phyloP scores from a whole-genome alignment of 2,329 filamentous ascomycete species.

The Dothideomycetes sp. region DNA sequence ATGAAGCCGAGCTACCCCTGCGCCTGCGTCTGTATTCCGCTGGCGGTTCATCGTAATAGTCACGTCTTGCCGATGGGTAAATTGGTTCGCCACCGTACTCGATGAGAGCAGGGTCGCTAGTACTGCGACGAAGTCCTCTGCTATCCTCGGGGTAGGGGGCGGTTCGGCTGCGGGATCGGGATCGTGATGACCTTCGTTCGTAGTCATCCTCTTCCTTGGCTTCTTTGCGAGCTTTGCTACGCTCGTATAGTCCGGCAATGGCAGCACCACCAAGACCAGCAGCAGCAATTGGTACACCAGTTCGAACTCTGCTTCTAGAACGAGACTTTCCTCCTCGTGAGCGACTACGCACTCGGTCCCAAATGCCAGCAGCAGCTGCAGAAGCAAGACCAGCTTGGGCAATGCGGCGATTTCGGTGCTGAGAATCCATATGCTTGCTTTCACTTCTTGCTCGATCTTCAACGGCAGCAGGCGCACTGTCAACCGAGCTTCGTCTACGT shows the following conservation, averaged over 20 bases:
- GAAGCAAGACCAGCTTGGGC: slow-evolving; percentile 52
- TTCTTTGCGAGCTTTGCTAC: slow-evolving; percentile 49
- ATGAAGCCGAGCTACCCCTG: slow-evolving; percentile 31
- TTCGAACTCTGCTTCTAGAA: slow-evolving; percentile 41
- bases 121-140: slow-evolving; percentile 25
- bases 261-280: slow-evolving; percentile 52
- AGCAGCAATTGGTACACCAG: slow-evolving; percentile 49
- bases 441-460: slow-evolving; percentile 21
- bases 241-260: slow-evolving; percentile 51
- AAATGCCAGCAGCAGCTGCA: slow-evolving; percentile 51
- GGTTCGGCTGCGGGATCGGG: slow-evolving; percentile 32
- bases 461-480: slow-evolving; percentile 15
- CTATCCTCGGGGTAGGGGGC: slow-evolving; percentile 29
- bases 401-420: slow-evolving; percentile 47
- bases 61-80: slow-evolving; percentile 36
- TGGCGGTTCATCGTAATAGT: slow-evolving; percentile 28
- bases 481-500: slow-evolving; percentile 28
- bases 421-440: slow-evolving; percentile 29
- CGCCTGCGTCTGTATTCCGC: slow-evolving; percentile 31
- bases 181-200: slow-evolving; percentile 15
- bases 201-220: slow-evolving; percentile 33
- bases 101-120: slow-evolving; percentile 43
- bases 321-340: slow-evolving; percentile 37
- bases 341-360: slow-evolving; percentile 45
- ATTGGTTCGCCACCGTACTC: slow-evolving; percentile 55